Base-by-base conservation (phyloP, 2,329 filamentous ascomycete genomes). In the Myriangium duriaei region DNA sequence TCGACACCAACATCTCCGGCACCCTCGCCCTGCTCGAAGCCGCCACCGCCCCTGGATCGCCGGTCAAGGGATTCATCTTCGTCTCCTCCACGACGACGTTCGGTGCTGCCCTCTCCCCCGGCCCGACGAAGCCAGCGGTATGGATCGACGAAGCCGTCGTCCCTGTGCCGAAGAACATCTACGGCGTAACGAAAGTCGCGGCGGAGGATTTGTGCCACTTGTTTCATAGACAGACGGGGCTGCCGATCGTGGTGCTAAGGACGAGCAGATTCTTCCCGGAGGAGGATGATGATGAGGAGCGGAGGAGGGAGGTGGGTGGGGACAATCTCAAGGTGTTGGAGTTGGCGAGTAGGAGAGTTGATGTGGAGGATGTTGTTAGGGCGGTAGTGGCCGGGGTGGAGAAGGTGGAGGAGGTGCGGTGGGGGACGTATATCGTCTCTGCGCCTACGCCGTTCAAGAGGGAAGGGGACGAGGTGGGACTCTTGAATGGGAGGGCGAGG, bases 151-250 rank as follows among this genome's bases (percentile, higher is more conserved):
- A 48, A 32, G 21, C 9, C 10, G 45, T 47, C 4, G 32, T 39
- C 3, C 46, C 46, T 4, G 45, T 47, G 4, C 46, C 46, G 4
- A 48, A 48, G 40, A 48, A 48, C 32, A 48, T 46, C 26, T 52
- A 37, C 44, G 67, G 67, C 38, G 56, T 58, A 3, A 69, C 66
- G 12, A 70, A 70, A 34, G 53, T 58, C 11, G 63, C 64, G 2
- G 67, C 67, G 4, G 67, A 70, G 43, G 64, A 68, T 35, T 41
- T 69, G 18, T 69, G 65, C 46, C 53, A 50, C 10, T 55, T 69
- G 4, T 42, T 64, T 1, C 59, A 65, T 30, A 46, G 47, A 10
- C 56, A 66, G 38, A 55, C 53, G 1, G 43, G 46, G 2, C 46
- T 69, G 44, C 64, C 65, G 0, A 51, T 62, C 1, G 28, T 69